Base-by-base conservation (phyloP, 2,329 filamentous ascomycete genomes). In the Pseudovirgaria hyperparasitica region DNA sequence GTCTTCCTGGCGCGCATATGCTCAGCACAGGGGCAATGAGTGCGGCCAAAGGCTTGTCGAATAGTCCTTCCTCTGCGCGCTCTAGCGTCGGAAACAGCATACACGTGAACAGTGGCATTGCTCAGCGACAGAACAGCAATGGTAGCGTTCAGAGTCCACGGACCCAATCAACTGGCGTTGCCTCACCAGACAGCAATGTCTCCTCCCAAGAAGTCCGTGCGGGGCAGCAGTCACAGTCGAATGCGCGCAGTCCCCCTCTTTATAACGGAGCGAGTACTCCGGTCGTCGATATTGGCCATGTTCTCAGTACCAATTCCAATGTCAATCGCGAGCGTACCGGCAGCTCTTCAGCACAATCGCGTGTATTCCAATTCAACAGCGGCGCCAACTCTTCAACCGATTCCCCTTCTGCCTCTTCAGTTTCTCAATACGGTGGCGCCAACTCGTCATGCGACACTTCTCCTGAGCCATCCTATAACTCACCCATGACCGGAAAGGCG, bases 401-500 rank as follows among this genome's bases (percentile, higher is more conserved):
- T 17, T 69, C 65, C 11, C 63, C 65, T 3, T 66, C 63, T 14
- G 54, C 54, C 10, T 66, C 64, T 9, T 67, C 64, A 9, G 54
- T 55, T 18, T 67, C 63, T 18, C 62, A 65, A 19, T 62, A 54
- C 41, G n/a, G 54, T 28, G 58, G 56, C 11, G 50, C 57, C 33
- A 64, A 63, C 23, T 69, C 67, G 2, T 68, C 72, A 9, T 84
- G 78, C 43, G 78, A 76, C 15, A 86, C 80, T 0, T 86, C 81
- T 2, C 81, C 81, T 1, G 80, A 86, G 49, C 76, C 81, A 1
- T 72, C 65, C 25, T 76, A 72, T 17, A 76, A 80, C 41, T 86
- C 79, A 10, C 81, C 75, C 2, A 76, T 72, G 2, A 80, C 79
- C 43, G 72, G 71, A 28, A 72, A 76, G 44, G 76, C 81, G 46